Evolutionary conservation across 2,329 filamentous ascomycete genomes (phyloP), one percentile per base, ranked within the genome.

Genomic region (Alternaria sp.): DNA sequence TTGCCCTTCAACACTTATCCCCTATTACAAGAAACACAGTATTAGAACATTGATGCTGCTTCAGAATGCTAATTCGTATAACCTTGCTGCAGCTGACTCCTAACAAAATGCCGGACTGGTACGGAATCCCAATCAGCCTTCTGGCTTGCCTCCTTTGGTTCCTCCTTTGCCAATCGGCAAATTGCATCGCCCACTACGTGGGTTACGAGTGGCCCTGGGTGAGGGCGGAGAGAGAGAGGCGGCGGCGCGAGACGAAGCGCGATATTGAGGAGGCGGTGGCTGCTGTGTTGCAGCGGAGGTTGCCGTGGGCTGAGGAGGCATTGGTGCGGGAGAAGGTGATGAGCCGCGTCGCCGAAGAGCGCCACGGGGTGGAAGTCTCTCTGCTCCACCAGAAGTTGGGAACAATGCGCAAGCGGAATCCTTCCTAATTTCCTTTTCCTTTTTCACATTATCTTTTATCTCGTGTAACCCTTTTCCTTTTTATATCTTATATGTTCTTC

Each of bases 21-120:
- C 42, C n/a, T 33, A 46, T 33, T 28, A 33, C 17, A 17, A 17
- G 17, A 17, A 17, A 17, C 17, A 17, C 17, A 17, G 17, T 17
- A 17, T 17, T 17, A 17, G 17, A 17, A 17, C 2, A 17, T 17
- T 17, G 17, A 17, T 17, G 17, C 28, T 46, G 28, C n/a, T 46
- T 46, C 26, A 46, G 23, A 33, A 46, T 46, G 42, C 42, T 46
- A 33, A 46, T 46, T 23, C 5, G 26, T 46, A 14, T 11, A 21
- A 33, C 14, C 9, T 33, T 46, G n/a, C 33, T 33, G 2, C 33
- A 46, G 42, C 42, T 46, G 23, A 28, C 33, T 46, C 42, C 8
- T 3, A 46, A 28, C 2, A 33, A 33, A 8, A 46, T 33, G 42
- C n/a, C 17, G 0, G 28, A 14, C 28, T 33, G 23, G 40, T 28